These are phyloP conservation scores for Diplotaxis tenuifolia DNA, from an alignment of 345 rosid genomes.

Conservation along the genomic window DNA sequence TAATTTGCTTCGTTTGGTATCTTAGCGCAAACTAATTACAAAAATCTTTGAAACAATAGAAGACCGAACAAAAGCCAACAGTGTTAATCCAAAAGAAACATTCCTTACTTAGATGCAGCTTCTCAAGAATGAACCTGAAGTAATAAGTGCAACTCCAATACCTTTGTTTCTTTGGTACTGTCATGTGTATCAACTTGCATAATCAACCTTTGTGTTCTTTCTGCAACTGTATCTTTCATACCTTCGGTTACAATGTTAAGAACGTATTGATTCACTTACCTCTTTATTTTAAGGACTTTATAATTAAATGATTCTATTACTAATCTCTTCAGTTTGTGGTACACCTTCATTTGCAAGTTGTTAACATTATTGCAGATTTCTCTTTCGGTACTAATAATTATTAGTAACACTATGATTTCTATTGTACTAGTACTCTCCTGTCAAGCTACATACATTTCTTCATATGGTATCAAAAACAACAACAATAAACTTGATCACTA, in stretches of 20 bases:
- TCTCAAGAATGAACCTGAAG: too few relatives aligned
- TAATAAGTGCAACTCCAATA: too few relatives aligned
- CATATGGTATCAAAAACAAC: background rate
- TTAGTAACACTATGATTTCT: background rate
- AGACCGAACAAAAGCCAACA: too few relatives aligned
- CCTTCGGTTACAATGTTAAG: background rate
- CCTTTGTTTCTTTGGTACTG: background rate
- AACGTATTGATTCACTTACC: background rate
- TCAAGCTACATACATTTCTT: background rate
- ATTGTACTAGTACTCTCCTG: background rate
- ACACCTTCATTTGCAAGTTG: background rate
- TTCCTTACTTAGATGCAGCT: too few relatives aligned
- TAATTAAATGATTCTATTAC: background rate
- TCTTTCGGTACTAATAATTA: too few relatives aligned
- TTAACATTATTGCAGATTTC: background rate
- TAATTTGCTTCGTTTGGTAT: too few relatives aligned
- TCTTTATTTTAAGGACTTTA: background rate
- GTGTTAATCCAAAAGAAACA: too few relatives aligned
- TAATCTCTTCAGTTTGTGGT: conserved; percentile 1
- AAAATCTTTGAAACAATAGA: too few relatives aligned
- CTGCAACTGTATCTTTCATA: background rate
- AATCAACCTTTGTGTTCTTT: background rate
- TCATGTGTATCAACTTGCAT: conserved; percentile 13
- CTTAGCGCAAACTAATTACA: too few relatives aligned
- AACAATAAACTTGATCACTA: background rate